Base-by-base conservation (phyloP, 306 rosid species). In the Cucurbita pepo region DNA sequence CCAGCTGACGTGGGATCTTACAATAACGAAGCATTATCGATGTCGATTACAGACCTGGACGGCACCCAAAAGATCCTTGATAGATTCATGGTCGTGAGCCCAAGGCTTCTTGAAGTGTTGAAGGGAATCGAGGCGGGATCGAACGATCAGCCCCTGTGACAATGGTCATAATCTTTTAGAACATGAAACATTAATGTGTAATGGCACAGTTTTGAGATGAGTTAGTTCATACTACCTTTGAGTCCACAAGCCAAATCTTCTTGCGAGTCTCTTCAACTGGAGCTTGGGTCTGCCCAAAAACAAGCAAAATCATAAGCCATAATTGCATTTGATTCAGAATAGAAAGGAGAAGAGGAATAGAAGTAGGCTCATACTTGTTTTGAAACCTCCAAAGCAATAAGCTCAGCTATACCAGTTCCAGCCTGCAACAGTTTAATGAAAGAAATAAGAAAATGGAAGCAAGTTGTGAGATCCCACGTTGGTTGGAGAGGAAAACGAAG, bases 351-450 rank as follows among this genome's bases (percentile, higher is more conserved):
- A 40, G 38, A 69, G 60, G 59, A 1, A n/a, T 10, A 34, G 52
- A 47, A 62, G 52, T 38, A 66, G 83, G 85, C 11, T 92, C 87
- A 59, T 86, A 93, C 98, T 93, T 86, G 86, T 81, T 91, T 91
- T 71, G 97, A 91, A 65, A 94, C 85, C 92, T 94, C 90, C 76
- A 90, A 93, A 76, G 98, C 98, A 77, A 94, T 94, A 78, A 91
- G 85, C 80, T 94, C 98, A 38, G 98, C 98, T 86, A 90, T 94
- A 22, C 98, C 98, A 55, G 98, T 94, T 85, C 98, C 98, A 81
- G 98, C 98, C 98, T 94, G 75, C 84, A 89, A 74, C 58, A 78
- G 75, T 38, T 78, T 79, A 83, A 71, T 76, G 72, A 80, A 76
- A 61, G 53, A 77, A 74, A 63, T 84, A 43, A 83, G 86, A 82